Evolutionary conservation across 805 yeast genomes (phyloP).

Genomic region (Candida maltosa): DNA sequence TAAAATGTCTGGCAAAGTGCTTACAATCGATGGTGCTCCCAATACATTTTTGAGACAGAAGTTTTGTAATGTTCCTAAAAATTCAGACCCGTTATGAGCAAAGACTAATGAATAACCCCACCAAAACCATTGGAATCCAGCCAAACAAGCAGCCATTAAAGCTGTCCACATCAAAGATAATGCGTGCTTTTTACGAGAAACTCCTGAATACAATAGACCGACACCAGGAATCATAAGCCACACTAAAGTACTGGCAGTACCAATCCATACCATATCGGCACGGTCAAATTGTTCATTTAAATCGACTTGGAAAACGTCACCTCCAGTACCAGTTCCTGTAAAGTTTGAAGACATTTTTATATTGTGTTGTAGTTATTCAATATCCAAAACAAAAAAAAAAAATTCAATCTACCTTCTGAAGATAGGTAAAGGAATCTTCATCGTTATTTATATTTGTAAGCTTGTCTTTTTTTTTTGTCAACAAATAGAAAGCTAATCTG

Average conservation of each 20-base stretch:
- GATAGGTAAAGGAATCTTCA: too few species aligned
- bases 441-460: too few species aligned
- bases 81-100: slow-evolving; percentile 58
- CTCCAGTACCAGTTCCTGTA: slow-evolving; percentile 71
- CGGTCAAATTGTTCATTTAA: slow-evolving; percentile 66
- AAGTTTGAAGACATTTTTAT: slow-evolving; percentile 27
- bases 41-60: slow-evolving; percentile 79
- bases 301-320: slow-evolving; percentile 71
- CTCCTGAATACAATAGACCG: slow-evolving; percentile 88
- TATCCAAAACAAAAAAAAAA: too few species aligned
- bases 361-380: too few species aligned
- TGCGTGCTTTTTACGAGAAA: slow-evolving; percentile 95
- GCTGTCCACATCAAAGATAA: slow-evolving; percentile 92
- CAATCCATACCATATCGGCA: slow-evolving; percentile 86
- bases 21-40: slow-evolving; percentile 70
- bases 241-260: slow-evolving; percentile 72
- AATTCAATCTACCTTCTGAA: too few species aligned
- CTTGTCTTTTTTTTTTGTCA: too few species aligned
- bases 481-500: too few species aligned
- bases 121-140: slow-evolving; percentile 94
- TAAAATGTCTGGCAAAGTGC: slow-evolving; percentile 82
- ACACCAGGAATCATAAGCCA: slow-evolving; percentile 98
- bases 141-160: slow-evolving; percentile 78
- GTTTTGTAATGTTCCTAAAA: slow-evolving; percentile 78
- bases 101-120: slow-evolving; percentile 96